Evolutionary conservation across 192 early-diverging fungal species (phyloP).

Genomic region (Umbelopsis isabellina): DNA sequence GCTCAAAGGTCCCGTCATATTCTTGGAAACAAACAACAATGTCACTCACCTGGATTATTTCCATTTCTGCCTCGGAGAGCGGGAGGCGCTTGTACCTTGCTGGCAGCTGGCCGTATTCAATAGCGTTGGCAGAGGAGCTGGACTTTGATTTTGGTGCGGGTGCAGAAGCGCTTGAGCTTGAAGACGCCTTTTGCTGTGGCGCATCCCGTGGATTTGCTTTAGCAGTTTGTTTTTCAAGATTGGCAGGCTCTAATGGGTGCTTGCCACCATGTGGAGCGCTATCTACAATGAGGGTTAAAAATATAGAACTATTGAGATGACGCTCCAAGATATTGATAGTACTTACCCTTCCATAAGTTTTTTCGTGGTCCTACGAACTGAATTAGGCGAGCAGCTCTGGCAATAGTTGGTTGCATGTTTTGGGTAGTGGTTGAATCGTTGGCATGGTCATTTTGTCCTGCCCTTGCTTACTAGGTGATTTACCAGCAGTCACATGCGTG

Average conservation of each 20-base stretch:
- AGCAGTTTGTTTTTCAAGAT: constrained; percentile 40
- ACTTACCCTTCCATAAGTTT: constrained; percentile 42
- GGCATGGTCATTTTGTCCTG: not conserved
- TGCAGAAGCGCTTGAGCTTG: not conserved
- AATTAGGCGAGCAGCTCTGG: constrained; percentile 38
- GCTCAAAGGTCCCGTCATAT: too few species aligned
- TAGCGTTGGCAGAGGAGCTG: constrained; percentile 22
- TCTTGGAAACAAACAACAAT: too few species aligned
- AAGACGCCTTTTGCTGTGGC: constrained; percentile 7
- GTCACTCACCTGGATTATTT: constrained; percentile 49
- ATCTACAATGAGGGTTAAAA: constrained; percentile 17
- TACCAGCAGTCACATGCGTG: not conserved
- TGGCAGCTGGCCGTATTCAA: constrained; percentile 47
- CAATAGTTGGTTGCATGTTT: constrained; percentile 30
- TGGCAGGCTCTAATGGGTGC: constrained; percentile 41
- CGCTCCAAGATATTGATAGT: not conserved
- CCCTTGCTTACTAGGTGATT: not conserved
- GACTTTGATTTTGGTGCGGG: constrained; percentile 27
- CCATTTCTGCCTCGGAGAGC: constrained; percentile 52
- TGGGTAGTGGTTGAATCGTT: not conserved
- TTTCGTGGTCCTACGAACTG: constrained; percentile 42
- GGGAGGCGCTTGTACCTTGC: constrained; percentile 41
- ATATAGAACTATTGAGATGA: not conserved
- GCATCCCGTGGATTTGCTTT: constrained; percentile 12
- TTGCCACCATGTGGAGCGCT: constrained; percentile 35